A percentile compares a stretch with the other conserved stretches of the same genome.
Evolutionary conservation across 2,329 filamentous ascomycete species (phyloP).

Genomic region (Balansia obtecta): DNA sequence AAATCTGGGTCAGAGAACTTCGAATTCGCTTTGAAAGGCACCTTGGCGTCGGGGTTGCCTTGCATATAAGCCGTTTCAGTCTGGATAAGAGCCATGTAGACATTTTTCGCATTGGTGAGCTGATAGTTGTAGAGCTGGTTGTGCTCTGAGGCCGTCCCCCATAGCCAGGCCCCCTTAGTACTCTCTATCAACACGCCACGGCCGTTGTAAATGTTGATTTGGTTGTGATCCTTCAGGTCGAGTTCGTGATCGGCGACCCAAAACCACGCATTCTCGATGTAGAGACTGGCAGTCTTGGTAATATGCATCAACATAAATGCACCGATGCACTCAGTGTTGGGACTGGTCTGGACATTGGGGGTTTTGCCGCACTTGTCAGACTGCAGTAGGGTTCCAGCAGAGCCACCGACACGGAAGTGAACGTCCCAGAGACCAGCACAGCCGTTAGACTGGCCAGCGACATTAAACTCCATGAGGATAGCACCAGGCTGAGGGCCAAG

Average conservation of each 20-base stretch:
- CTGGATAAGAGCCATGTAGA: constrained; percentile 77
- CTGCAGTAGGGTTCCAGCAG: constrained; percentile 72
- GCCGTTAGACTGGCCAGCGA: constrained; percentile 54
- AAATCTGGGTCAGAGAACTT: constrained; percentile 60
- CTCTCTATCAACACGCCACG: constrained; percentile 74
- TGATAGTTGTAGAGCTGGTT: constrained; percentile 73
- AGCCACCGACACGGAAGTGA: constrained; percentile 87
- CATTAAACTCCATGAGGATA: constrained; percentile 86
- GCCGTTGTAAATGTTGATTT: constrained; percentile 81
- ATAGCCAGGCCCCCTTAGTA: constrained; percentile 64
- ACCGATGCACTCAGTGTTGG: constrained; percentile 58
- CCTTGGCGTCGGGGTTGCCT: constrained; percentile 61
- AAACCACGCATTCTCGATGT: constrained; percentile 83
- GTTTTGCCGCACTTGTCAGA: constrained; percentile 70
- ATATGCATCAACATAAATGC: constrained; percentile 60
- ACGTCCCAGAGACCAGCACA: constrained; percentile 82
- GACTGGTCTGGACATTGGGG: constrained; percentile 45
- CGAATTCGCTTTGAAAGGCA: constrained; percentile 48
- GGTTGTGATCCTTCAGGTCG: constrained; percentile 58
- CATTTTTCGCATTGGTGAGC: constrained; percentile 60
- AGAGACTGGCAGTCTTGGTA: constrained; percentile 50
- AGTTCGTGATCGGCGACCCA: constrained; percentile 90
- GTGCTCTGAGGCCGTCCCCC: constrained; percentile 60
- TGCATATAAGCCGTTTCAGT: constrained; percentile 86
- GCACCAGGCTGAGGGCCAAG: constrained; percentile 74